Conservation (phyloP, 2,329 filamentous ascomycete genomes). For the Pseudopithomyces maydicus region DNA sequence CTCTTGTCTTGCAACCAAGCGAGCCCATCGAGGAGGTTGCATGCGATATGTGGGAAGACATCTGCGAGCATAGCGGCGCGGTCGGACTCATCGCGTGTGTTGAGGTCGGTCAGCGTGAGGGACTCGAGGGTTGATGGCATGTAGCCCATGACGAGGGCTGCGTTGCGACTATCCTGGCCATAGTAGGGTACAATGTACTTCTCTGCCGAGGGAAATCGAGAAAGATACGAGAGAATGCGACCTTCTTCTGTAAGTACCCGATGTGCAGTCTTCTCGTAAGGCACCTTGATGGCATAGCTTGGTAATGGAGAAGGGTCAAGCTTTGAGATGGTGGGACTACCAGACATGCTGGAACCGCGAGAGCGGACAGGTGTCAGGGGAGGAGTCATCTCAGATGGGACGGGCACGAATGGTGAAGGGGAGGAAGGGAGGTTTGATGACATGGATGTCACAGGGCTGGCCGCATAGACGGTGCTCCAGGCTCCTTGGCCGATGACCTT, state of each 20-base stretch:
- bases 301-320: conserved; percentile 14
- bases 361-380: conserved; percentile 34
- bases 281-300: conserved; percentile 43
- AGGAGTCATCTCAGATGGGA: conserved; percentile 23
- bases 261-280: conserved; percentile 34
- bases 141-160: conserved; percentile 38
- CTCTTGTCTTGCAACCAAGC: conserved; percentile 48
- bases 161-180: conserved; percentile 36
- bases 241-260: conserved; percentile 39
- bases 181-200: conserved; percentile 40
- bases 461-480: conserved; percentile 46
- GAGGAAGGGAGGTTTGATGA: background rate
- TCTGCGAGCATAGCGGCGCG: conserved; percentile 43
- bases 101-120: conserved; percentile 36
- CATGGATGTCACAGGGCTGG: conserved; percentile 26
- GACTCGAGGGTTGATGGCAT: conserved; percentile 40
- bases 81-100: conserved; percentile 24
- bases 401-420: conserved; percentile 7
- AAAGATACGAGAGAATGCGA: conserved; percentile 38
- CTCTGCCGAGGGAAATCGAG: conserved; percentile 25
- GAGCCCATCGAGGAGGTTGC: conserved; percentile 47
- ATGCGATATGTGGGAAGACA: conserved; percentile 48
- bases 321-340: conserved; percentile 17
- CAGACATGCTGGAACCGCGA: conserved; percentile 20
- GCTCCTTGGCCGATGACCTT: conserved; percentile 38